Evolutionary conservation across 257 asterid genomes (phyloP).

Genomic region (Pogostemon cablin): DNA sequence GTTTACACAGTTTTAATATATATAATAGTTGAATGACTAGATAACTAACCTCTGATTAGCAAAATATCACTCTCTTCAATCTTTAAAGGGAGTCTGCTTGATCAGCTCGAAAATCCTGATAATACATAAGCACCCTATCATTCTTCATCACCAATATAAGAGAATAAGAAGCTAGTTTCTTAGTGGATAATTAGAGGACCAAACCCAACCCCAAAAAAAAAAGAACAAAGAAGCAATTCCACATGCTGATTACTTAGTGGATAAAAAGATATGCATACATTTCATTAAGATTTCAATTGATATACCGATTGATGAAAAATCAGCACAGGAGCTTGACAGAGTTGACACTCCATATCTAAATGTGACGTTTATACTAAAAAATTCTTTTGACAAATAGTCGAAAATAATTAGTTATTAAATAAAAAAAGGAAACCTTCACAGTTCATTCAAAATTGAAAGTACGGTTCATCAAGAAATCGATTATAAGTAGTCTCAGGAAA

Average conservation of each 20-base stretch:
- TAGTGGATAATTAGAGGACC: no score
- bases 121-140: conserved; percentile 16
- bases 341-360: conserved; percentile 47
- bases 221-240: not conserved
- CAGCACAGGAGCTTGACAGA: conserved; percentile 53
- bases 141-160: not conserved
- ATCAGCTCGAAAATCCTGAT: conserved; percentile 67
- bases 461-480: conserved; percentile 22
- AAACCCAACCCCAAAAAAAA: not conserved
- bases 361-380: conserved; percentile 44
- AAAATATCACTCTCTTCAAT: conserved; percentile 42
- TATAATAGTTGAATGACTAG: conserved; percentile 19
- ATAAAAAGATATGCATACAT: conserved; percentile 16
- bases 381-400: not conserved
- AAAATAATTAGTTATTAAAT: not conserved
- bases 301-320: conserved; percentile 55
- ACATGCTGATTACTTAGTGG: conserved; percentile 9
- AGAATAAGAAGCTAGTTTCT: no score
- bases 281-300: conserved; percentile 1
- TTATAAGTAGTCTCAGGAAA: no score
- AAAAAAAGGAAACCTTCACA: not conserved
- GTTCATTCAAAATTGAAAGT: conserved; percentile 6
- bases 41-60: conserved; percentile 58
- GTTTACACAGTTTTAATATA: conserved; percentile 7
- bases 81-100: conserved; percentile 46